Evolutionary conservation across 2,329 filamentous ascomycete genomes (phyloP), one percentile per base, ranked within the genome.

Genomic region (Epichloe elymi): DNA sequence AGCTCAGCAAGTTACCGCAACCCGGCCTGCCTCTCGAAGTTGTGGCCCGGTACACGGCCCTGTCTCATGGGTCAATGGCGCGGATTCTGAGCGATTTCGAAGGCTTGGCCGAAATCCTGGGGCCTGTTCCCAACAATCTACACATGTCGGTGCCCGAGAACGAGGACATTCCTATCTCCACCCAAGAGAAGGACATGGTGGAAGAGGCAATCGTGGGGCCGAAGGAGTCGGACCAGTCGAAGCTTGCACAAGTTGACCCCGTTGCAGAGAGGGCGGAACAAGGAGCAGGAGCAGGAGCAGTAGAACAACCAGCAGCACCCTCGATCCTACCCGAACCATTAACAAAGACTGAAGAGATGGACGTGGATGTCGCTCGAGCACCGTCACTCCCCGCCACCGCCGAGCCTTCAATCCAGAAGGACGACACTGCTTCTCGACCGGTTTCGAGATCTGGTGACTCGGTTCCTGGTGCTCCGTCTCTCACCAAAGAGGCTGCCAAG

Each of bases 1-100:
- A 76, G 50, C 58, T 81, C 33, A 68, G 69, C 52, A 73, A 71
- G 47, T 61, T 79, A 6, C 67, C 73, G 58, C 68, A 51, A 58
- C 67, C 53, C 58, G 71, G 52, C 54, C 61, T 54, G 51, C 74
- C 53, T 60, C 70, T 43, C 15, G 65, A 70, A 42, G 68, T 73
- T 2, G 65, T 76, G 12, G 61, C 67, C 26, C 71, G 72, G 3
- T 76, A 74, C 54, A 72, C 72, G 3, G 63, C 69, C 7, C 58
- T 75, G 17, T 71, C 74, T 0, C 68, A 79, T 45, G 71, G 75
- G 39, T 71, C 74, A 5, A 67, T 75, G 62, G 66, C 70, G 5
- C 69, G 68, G 49, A 67, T 80, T 48, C 59, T 75, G 8, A 69
- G 66, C 3, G 71, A 76, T 48, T 57, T 65, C 2, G 71, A 75